Evolutionary conservation across 116 monocot species (phyloP), one percentile per base, ranked within the genome.

Genomic region (Phalaenopsis hybrid): DNA sequence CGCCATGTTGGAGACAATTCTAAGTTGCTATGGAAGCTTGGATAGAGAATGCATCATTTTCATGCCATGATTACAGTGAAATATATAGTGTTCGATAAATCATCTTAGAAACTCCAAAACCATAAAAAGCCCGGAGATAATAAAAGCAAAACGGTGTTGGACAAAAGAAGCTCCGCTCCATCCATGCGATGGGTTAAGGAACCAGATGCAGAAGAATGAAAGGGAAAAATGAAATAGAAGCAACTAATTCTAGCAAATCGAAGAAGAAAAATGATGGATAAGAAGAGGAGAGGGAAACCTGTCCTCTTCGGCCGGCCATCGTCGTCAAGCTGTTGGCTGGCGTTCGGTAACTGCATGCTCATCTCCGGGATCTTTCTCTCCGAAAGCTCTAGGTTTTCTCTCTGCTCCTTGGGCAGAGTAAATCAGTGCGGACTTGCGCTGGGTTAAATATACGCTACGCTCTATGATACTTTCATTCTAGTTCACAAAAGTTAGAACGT

Each of bases 241-340:
- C 7, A 67, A 1, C 3, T 67, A 23, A 67, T 28, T 67, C 25
- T 21, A 28, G 25, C 28, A 7, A 3, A 1, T 28, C 25, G 7
- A 31, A 67, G 2, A 0, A 3, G 10, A 67, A 28, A 67, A 65
- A 23, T 6, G 25, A 43, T 21, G 41, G 4, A 16, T 13, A 16
- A 6, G 73, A 41, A 73, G 73, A 73, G 12, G 73, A 43, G 73
- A 41, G 67, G 31, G 28, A 9, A 31, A 73, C 73, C 73, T 33
- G 73, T 73, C 43, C 73, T 73, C 41, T 43, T 73, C 43, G 33
- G 73, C 41, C 15, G 31, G 37, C 73, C 73, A 43, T 73, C 73
- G 41, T 73, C 73, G 43, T 73, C 33, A 17, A 43, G 31, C 73
- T 12, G 41, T 37, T 73, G 8, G 33, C 7, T 37, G 0, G 72